Base-by-base conservation (phyloP, 805 yeast species). In the Hanseniaspora guilliermondii region DNA sequence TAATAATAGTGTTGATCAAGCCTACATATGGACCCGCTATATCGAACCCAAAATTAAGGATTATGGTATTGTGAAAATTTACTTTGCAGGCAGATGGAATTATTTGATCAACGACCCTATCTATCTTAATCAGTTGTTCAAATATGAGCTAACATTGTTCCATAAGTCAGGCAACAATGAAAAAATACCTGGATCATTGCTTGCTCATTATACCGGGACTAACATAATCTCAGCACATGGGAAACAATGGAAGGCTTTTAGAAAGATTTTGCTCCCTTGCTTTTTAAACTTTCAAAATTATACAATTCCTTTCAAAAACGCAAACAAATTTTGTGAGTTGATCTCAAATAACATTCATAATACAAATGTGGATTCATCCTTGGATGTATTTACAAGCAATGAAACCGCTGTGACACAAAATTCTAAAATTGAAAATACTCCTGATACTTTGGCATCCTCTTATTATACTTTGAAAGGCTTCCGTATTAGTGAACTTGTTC, bases 51-150 rank as follows among this genome's bases (percentile, higher is more conserved):
- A 74, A 39, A 60, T 77, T 48, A 79, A 77, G 57, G 71, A 68
- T 48, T 66, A 73, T 60, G 84, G 84, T 0, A 82, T 82, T 0
- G 83, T 75, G 0, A 78, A 78, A 61, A 68, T 78, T 4, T 79
- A 73, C 60, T 79, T 78, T 67, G 84, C 79, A 6, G 76, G 80
- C 0, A 70, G 80, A 56, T 79, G 84, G 84, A 79, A 79, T 58
- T 72, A 78, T 21, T 62, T 79, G 32, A 77, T 79, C 0, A 69
- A 76, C 2, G 70, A 63, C 48, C 83, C 83, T 2, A 72, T 73
- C 33, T 70, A 64, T 52, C 63, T 79, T 57, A 62, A 64, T 6
- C 75, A 75, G 53, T 62, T 79, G 7, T 71, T 78, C 57, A 74
- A 70, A 58, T 70, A 77, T 52, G 81, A 78, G 55, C 68, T 72